phyloP scores from a whole-genome alignment of 2,329 filamentous ascomycete species.

The Sporothrix brunneoviolacea region DNA sequence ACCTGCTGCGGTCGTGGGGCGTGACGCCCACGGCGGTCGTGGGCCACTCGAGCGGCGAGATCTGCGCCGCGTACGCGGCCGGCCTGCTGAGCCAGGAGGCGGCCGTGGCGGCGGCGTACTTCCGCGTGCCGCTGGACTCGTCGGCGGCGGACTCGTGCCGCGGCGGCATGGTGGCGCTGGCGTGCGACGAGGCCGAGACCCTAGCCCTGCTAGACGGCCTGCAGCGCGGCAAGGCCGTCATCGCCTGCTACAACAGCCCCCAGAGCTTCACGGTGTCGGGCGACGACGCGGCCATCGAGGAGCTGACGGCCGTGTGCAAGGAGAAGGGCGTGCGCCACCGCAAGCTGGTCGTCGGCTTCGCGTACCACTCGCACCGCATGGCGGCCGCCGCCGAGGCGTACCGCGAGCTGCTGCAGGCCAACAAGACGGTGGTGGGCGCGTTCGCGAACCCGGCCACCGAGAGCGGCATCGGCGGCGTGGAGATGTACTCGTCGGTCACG shows the following conservation, averaged over 20 bases:
- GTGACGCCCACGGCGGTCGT: conserved; percentile 32
- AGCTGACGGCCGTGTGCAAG: conserved; percentile 10
- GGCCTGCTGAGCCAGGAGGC: conserved; percentile 34
- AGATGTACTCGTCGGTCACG: conserved; percentile 22
- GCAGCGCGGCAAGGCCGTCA: conserved; percentile 23
- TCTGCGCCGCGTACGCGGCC: conserved; percentile 43
- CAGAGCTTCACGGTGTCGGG: conserved; percentile 32
- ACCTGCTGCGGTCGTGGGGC: conserved; percentile 32
- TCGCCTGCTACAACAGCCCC: conserved; percentile 31
- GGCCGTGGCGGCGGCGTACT: conserved; percentile 40
- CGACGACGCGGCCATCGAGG: conserved; percentile 14
- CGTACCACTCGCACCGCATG: conserved; percentile 31
- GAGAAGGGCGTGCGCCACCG: conserved; percentile 20
- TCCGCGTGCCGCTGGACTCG: conserved; percentile 33
- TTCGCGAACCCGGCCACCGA: not conserved
- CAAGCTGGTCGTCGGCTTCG: conserved; percentile 25
- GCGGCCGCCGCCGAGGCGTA: conserved; percentile 18
- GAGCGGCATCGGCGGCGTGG: conserved; percentile 5
- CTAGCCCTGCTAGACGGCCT: conserved; percentile 18
- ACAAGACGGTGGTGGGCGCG: conserved; percentile 12
- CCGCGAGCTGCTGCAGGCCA: conserved; percentile 16
- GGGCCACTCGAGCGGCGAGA: conserved; percentile 46
- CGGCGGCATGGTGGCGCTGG: conserved; percentile 44
- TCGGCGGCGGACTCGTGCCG: conserved; percentile 11
- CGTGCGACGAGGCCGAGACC: conserved; percentile 30